phyloP scores from a whole-genome alignment of 164 flowering plant genomes.

The Vitis rupestris region DNA sequence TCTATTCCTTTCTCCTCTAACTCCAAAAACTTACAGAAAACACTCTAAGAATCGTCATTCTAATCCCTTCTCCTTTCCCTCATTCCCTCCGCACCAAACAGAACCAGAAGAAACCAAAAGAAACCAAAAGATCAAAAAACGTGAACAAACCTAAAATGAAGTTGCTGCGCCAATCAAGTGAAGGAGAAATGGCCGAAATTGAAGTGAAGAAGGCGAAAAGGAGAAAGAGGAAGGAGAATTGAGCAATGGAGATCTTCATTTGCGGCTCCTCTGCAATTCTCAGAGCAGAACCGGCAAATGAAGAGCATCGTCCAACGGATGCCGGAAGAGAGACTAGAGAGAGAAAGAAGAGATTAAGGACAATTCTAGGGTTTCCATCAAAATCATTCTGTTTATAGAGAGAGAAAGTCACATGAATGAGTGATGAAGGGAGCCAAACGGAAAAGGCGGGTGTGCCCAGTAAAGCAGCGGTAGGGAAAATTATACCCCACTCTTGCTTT shows the following conservation, averaged over 20 bases:
- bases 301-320: neutral
- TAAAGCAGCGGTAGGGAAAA: neutral
- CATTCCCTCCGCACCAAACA: neutral
- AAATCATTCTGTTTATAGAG: neutral
- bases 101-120: neutral
- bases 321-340: neutral
- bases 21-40: too few relatives aligned
- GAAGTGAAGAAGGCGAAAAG: conserved; percentile 13
- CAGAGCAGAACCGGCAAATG: conserved; percentile 4
- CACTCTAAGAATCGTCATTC: too few relatives aligned
- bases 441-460: conserved; percentile 25
- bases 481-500: neutral
- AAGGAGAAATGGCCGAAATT: conserved; percentile 17
- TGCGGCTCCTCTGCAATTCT: neutral
- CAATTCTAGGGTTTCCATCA: neutral
- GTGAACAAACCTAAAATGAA: conserved; percentile 29
- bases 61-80: too few relatives aligned
- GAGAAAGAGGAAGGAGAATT: neutral
- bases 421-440: neutral
- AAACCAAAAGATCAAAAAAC: neutral
- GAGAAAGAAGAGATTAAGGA: neutral
- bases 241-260: conserved; percentile 20
- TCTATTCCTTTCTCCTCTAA: too few relatives aligned
- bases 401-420: conserved; percentile 21
- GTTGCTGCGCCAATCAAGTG: conserved; percentile 9